Evolutionary conservation across 73 alveolate species (phyloP).

Genomic region (Symbiodinium pilosum): DNA sequence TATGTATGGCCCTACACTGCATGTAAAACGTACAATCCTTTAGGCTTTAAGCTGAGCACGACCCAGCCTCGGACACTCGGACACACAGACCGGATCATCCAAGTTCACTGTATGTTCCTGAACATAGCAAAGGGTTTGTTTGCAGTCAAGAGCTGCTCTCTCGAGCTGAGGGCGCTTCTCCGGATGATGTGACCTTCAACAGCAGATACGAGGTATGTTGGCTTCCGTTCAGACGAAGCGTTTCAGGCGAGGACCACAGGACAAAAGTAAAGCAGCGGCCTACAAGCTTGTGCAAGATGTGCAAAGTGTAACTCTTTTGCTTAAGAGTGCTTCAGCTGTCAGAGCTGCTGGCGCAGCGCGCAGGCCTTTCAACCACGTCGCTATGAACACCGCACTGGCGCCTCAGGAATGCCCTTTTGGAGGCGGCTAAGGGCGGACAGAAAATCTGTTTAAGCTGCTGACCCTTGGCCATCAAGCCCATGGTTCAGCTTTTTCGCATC

Average conservation of each 20-base stretch:
- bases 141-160: neutral
- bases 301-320: too few relatives aligned
- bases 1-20: too few relatives aligned
- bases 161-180: neutral
- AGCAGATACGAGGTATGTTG: too few relatives aligned
- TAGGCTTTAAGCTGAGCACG: too few relatives aligned
- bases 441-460: too few relatives aligned
- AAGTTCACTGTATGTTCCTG: slow-evolving; percentile 49
- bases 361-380: neutral
- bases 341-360: neutral
- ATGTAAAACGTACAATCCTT: too few relatives aligned
- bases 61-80: slow-evolving; percentile 32
- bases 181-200: neutral
- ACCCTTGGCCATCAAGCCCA: slow-evolving; percentile 34
- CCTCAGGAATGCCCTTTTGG: too few relatives aligned
- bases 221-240: too few relatives aligned
- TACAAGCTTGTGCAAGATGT: too few relatives aligned
- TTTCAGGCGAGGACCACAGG: too few relatives aligned
- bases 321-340: too few relatives aligned
- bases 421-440: too few relatives aligned
- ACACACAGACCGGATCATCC: slow-evolving; percentile 76
- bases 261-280: slow-evolving; percentile 62
- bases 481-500: slow-evolving; percentile 54
- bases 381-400: slow-evolving; percentile 70
- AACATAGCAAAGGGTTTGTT: neutral